Evolutionary conservation across 2,329 filamentous ascomycete species (phyloP), one percentile per base, ranked within the genome.

Genomic region (Talaromyces sp.): DNA sequence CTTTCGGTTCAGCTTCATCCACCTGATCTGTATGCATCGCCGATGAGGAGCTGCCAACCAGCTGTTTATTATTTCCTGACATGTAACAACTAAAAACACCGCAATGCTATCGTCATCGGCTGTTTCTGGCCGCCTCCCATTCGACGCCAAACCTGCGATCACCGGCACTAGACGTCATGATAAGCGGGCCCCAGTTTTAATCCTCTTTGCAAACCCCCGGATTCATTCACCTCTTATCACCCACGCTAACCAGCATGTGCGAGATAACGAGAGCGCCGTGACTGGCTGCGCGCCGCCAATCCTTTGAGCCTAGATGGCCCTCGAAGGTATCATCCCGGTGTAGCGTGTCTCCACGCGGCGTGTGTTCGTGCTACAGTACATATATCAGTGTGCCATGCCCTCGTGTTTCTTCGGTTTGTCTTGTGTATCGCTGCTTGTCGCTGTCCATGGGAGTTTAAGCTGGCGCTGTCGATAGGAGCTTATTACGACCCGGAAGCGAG

Each of bases 151-250:
- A 14, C 7, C 28, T 16, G 18, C 27, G 30, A n/a, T 54, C 57
- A 44, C 10, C 16, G 31, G 28, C 55, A 33, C 36, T n/a, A 50
- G 47, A 61, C 60, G 60, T 58, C 60, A 61, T 58, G 60, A 58
- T 55, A 55, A 47, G 60, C 60, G 23, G 42, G 12, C 44, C 44
- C 18, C 16, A 18, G 14, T n/a, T n/a, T 5, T 16, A 6, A 23
- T 18, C 44, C 8, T n/a, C 18, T 8, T 4, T 5, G 8, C 36
- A 40, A 23, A 27, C n/a, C 44, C n/a, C 44, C 44, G 44, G 44
- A 47, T 47, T 47, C 44, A 47, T 18, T 1, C 44, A 27, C 10
- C 33, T 12, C 44, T 27, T 47, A 47, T 47, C 44, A 47, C 4
- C 42, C n/a, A 5, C 42, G 18, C 42, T 23, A 47, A 47, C 5